phyloP scores from a whole-genome alignment of 2,329 filamentous ascomycete species.

The Zasmidium citrigriseum region DNA sequence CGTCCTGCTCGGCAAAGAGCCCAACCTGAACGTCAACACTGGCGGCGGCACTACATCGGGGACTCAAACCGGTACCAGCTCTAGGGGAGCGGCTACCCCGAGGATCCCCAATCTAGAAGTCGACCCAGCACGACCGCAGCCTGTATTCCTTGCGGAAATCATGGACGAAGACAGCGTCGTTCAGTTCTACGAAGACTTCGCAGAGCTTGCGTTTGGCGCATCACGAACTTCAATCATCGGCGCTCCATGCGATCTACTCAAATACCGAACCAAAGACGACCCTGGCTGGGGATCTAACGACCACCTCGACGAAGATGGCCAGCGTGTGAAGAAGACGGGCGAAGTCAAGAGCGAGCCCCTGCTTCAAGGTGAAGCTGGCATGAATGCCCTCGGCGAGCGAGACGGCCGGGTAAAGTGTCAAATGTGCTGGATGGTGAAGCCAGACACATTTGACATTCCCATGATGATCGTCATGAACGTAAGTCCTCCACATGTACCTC shows the following conservation, averaged over 20 bases:
- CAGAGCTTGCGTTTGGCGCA: conserved; percentile 87
- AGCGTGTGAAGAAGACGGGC: conserved; percentile 27
- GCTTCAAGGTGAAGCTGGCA: conserved; percentile 69
- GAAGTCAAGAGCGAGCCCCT: conserved; percentile 28
- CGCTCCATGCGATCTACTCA: conserved; percentile 80
- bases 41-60: conserved; percentile 54
- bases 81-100: conserved; percentile 52
- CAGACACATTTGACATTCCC: conserved; percentile 96
- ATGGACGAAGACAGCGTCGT: conserved; percentile 92
- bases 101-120: conserved; percentile 31
- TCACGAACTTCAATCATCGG: conserved; percentile 77
- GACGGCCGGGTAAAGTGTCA: conserved; percentile 93
- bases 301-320: conserved; percentile 38
- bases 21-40: conserved; percentile 83
- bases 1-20: conserved; percentile 80
- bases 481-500: conserved; percentile 48
- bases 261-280: conserved; percentile 77
- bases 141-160: conserved; percentile 88
- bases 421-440: conserved; percentile 95
- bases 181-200: conserved; percentile 95
- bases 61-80: conserved; percentile 44
- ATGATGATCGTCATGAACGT: conserved; percentile 99
- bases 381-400: conserved; percentile 74
- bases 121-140: conserved; percentile 57
- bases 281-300: conserved; percentile 46